Evolutionary conservation across 345 rosid genomes (phyloP).

Genomic region (Gossypium raimondii): DNA sequence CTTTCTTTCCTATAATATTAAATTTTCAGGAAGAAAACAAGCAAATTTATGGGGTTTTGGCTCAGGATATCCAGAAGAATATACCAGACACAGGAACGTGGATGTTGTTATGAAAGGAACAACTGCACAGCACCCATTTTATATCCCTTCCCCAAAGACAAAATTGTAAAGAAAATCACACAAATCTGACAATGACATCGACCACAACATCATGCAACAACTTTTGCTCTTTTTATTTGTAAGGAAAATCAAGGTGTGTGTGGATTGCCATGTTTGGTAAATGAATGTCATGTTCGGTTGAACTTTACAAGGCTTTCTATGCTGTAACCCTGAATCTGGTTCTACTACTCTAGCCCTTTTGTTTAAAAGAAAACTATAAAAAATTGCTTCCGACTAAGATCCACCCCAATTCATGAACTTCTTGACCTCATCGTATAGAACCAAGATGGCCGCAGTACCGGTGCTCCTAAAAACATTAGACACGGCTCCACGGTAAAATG

Average conservation of each 20-base stretch:
- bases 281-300: constrained; percentile 21
- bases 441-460: constrained; percentile 91
- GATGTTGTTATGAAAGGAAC: constrained; percentile 2
- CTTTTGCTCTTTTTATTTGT: constrained; percentile 16
- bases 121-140: constrained; percentile 1
- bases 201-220: background rate
- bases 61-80: constrained; percentile 1
- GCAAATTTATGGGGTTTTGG: background rate
- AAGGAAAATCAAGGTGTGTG: constrained; percentile 16
- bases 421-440: constrained; percentile 80
- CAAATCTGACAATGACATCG: constrained; percentile 8
- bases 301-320: constrained; percentile 22
- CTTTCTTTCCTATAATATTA: background rate
- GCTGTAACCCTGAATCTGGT: constrained; percentile 13
- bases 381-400: constrained; percentile 31
- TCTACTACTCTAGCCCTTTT: constrained; percentile 24
- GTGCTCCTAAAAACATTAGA: constrained; percentile 89
- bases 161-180: background rate
- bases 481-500: constrained; percentile 81
- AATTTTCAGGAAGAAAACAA: background rate
- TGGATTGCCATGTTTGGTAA: constrained; percentile 18
- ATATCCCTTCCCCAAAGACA: background rate
- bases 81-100: background rate
- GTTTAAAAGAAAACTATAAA: constrained; percentile 1
- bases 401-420: constrained; percentile 79